Evolutionary conservation across 768 basidiomycete genomes (phyloP), one percentile per base, ranked within the genome.

Genomic region (Psilocybe subaeruginosa): DNA sequence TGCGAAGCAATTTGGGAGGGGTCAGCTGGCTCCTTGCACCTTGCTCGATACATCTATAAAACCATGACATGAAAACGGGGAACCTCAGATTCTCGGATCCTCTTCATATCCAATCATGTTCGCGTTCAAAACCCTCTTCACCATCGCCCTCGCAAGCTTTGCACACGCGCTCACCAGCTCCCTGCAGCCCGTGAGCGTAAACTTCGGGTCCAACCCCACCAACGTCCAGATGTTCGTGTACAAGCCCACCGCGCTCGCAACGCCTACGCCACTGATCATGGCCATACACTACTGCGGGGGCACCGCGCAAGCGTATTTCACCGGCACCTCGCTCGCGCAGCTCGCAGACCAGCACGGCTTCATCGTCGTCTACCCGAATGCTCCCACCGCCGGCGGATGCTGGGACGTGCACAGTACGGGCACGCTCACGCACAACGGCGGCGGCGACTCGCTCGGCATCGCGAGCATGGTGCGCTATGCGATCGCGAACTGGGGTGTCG

Each of bases 241-340:
- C 71, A 72, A 70, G 58, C 82, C 82, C 1, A 64, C 76, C 2
- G 74, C 68, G 29, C 66, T 81, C 29, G 72, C 68, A 14, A 55
- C 70, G 19, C 70, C 70, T 5, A 78, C 82, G 2, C 73, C 82
- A 2, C 74, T 85, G 27, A 80, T 85, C 61, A 75, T 85, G 53
- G 84, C 83, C 29, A 79, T 82, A 56, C 84, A 85, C 68, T 80
- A 80, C 65, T 86, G 85, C 70, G 69, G 72, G 1, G 85, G 81
- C 8, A 78, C 81, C 0, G 85, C 82, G 1, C 78, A 82, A 63
- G 81, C 77, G 0, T 85, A 82, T 71, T 87, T 78, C 75, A 56
- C 66, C 2, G 78, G 81, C 17, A 81, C 82, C 0, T 74, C 75
- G 35, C 84, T 78, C 65, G 80, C 80, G 33, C 75, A 74, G n/a